Evolutionary conservation across 192 early-diverging fungal genomes (phyloP).

Genomic region (Umbelopsis ramanniana): DNA sequence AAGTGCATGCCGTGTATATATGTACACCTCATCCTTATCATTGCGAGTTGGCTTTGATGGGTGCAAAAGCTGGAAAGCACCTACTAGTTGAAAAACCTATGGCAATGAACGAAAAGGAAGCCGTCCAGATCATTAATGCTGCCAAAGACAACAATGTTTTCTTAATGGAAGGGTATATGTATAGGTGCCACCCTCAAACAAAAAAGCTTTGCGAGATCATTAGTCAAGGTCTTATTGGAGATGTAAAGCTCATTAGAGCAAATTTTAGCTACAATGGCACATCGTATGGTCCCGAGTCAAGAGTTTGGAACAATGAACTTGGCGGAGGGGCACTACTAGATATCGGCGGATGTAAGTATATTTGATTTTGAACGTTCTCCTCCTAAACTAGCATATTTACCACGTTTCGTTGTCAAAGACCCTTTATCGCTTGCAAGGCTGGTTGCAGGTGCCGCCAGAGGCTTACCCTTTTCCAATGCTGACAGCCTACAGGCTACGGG

Average conservation of each 20-base stretch:
- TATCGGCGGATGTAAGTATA: constrained; percentile 44
- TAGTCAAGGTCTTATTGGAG: constrained; percentile 27
- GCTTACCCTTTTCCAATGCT: constrained; percentile 21
- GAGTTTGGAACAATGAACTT: constrained; percentile 39
- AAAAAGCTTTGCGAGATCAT: constrained; percentile 25
- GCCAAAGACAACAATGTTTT: constrained; percentile 30
- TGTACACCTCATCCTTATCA: constrained; percentile 71
- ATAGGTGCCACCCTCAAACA: constrained; percentile 44
- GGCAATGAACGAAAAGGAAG: constrained; percentile 38
- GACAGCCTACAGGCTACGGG: constrained; percentile 27
- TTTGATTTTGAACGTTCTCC: too few relatives aligned
- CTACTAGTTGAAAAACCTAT: constrained; percentile 52
- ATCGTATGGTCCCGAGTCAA: constrained; percentile 23
- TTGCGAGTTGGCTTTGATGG: constrained; percentile 51
- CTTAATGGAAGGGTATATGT: constrained; percentile 47
- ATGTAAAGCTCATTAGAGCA: constrained; percentile 36
- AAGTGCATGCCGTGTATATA: constrained; percentile 69
- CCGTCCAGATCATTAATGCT: constrained; percentile 28
- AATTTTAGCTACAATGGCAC: constrained; percentile 37
- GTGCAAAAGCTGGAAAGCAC: constrained; percentile 63
- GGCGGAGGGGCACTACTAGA: constrained; percentile 42
- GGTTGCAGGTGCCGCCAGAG: constrained; percentile 31
- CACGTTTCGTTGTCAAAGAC: constrained; percentile 18
- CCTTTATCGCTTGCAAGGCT: constrained; percentile 38
- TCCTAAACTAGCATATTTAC: neutral